phyloP scores from a whole-genome alignment of 2,329 filamentous ascomycete species.

The Trichoderma asperellum region DNA sequence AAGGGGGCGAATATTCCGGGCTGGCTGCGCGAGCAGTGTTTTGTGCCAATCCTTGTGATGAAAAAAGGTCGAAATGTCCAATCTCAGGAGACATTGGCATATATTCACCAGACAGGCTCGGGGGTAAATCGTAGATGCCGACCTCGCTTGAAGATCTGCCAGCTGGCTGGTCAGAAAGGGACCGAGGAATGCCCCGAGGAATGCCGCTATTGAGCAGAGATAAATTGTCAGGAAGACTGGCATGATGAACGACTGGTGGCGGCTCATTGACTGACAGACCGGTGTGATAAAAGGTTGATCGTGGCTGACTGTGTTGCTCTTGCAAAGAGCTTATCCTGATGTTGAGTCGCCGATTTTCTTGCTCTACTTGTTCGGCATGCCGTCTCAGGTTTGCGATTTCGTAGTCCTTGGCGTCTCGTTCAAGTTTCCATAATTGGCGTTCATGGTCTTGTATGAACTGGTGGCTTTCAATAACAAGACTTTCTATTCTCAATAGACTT shows the following conservation, averaged over 20 bases:
- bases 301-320: background rate
- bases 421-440: background rate
- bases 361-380: background rate
- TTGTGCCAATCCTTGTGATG: background rate
- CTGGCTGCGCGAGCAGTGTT: background rate
- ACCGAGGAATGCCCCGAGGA: background rate
- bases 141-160: background rate
- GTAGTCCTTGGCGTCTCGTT: background rate
- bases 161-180: background rate
- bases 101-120: background rate
- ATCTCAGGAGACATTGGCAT: background rate
- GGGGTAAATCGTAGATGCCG: background rate
- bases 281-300: background rate
- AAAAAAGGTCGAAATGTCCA: background rate
- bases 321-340: background rate
- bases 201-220: background rate
- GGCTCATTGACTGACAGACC: conserved; percentile 20
- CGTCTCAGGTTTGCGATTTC: background rate
- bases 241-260: conserved; percentile 21
- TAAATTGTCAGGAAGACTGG: conserved; percentile 42
- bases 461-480: background rate
- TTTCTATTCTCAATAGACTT: background rate
- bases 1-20: background rate
- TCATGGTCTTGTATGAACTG: background rate
- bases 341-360: background rate